A percentile compares a stretch with the other conserved stretches of the same genome.
phyloP scores from a whole-genome alignment of 192 early-diverging fungal genomes.

The Linnemannia exigua region DNA sequence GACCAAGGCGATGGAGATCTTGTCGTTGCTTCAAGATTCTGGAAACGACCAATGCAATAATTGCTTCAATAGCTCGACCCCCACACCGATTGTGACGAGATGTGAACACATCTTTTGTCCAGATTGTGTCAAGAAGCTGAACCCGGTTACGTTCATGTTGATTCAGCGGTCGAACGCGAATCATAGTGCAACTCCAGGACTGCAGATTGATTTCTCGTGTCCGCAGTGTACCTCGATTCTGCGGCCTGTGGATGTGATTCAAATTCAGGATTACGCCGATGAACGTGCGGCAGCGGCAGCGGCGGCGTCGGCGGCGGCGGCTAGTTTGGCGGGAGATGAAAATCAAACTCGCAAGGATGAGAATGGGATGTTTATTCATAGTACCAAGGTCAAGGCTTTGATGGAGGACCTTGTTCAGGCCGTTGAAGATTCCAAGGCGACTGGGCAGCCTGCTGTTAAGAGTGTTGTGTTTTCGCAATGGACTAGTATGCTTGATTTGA shows the following conservation, averaged over 20 bases:
- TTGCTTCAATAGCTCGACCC: slow-evolving; percentile 38
- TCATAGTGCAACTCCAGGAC: slow-evolving; percentile 27
- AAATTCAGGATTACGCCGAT: slow-evolving; percentile 63
- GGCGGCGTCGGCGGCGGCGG: neutral
- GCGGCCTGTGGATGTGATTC: slow-evolving; percentile 55
- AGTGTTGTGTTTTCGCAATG: slow-evolving; percentile 97
- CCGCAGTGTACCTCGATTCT: slow-evolving; percentile 60
- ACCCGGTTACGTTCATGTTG: slow-evolving; percentile 35
- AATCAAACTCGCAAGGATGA: slow-evolving; percentile 34
- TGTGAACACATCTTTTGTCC: slow-evolving; percentile 60
- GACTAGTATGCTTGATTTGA: slow-evolving; percentile 87
- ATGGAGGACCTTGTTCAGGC: slow-evolving; percentile 59
- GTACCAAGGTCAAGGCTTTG: slow-evolving; percentile 66
- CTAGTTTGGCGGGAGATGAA: slow-evolving; percentile 9
- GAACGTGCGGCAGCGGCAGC: slow-evolving; percentile 11
- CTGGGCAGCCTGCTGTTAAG: slow-evolving; percentile 60
- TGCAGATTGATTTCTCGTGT: slow-evolving; percentile 54
- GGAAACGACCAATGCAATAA: slow-evolving; percentile 56
- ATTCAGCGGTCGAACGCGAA: slow-evolving; percentile 36
- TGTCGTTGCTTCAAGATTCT: slow-evolving; percentile 48
- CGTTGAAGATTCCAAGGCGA: slow-evolving; percentile 12
- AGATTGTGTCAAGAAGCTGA: slow-evolving; percentile 57
- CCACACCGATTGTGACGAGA: slow-evolving; percentile 39
- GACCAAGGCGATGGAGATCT: slow-evolving; percentile 33
- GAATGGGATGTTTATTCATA: slow-evolving; percentile 52